Percentiles rank a stretch among this genome's conserved stretches.
phyloP scores from a whole-genome alignment of 495 filamentous ascomycete genomes.

The Corynascus novoguineensis region DNA sequence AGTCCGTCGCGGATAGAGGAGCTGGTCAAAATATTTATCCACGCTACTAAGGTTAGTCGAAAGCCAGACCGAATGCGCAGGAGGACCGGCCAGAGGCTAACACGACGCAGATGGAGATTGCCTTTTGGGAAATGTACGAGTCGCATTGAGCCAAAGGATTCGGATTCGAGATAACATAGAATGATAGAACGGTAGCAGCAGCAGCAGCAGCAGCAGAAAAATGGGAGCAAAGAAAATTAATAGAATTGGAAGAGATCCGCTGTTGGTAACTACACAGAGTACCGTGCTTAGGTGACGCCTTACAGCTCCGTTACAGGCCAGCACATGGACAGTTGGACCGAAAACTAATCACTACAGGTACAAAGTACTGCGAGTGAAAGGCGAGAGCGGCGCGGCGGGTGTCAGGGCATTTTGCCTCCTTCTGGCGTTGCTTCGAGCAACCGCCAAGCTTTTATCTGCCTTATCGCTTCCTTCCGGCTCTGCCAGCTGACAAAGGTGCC shows the following conservation, averaged over 20 bases:
- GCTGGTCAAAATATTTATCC: slow-evolving; percentile 74
- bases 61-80: not conserved
- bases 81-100: slow-evolving; percentile 22
- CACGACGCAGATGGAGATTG: slow-evolving; percentile 68
- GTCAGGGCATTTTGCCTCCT: not conserved
- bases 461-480: slow-evolving; percentile 2
- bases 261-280: no score
- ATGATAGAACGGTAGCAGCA: no score
- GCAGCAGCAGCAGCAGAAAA: no score
- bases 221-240: no score
- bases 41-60: slow-evolving; percentile 64
- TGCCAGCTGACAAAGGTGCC: not conserved
- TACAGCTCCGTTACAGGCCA: no score
- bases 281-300: no score
- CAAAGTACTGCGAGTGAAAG: no score
- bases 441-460: not conserved
- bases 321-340: no score
- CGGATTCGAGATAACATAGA: not conserved
- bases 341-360: no score
- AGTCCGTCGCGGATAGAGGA: slow-evolving; percentile 72
- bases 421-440: not conserved
- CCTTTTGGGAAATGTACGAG: slow-evolving; percentile 76
- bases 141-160: slow-evolving; percentile 11
- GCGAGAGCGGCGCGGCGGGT: no score
- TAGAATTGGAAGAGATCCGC: no score